Evolutionary conservation across 75 land plant genomes (phyloP).

Genomic region (Larix kaempferi): DNA sequence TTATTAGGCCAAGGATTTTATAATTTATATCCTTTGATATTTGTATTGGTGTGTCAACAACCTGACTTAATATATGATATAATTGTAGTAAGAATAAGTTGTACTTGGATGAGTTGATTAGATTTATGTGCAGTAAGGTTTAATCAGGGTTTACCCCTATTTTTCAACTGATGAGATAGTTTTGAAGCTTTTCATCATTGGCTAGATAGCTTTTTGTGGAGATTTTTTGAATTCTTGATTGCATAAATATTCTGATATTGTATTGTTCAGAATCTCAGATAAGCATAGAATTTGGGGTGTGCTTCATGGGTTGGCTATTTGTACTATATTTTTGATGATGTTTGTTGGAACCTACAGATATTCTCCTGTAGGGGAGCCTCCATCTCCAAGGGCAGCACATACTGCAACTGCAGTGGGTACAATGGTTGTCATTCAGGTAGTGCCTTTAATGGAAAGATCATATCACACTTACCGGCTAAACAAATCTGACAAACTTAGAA

Average conservation of each 20-base stretch:
- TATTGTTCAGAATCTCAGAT: too few relatives aligned
- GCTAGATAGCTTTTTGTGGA: neutral
- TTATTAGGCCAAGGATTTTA: neutral
- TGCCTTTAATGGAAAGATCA: neutral
- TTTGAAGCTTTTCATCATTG: too few relatives aligned
- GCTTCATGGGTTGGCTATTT: too few relatives aligned
- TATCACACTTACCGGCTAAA: neutral
- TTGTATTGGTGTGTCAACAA: neutral
- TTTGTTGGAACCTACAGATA: constrained; percentile 29
- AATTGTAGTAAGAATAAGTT: neutral
- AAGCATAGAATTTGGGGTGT: too few relatives aligned
- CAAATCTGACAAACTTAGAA: neutral
- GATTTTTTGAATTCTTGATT: neutral
- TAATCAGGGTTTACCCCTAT: neutral
- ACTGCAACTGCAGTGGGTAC: constrained; percentile 88
- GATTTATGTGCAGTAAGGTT: too few relatives aligned
- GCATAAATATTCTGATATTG: neutral
- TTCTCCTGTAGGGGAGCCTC: constrained; percentile 77
- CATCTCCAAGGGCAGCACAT: constrained; percentile 91
- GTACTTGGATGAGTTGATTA: neutral
- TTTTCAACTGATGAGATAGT: neutral
- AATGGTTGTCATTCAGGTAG: constrained; percentile 82
- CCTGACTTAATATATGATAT: neutral
- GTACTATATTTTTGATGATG: neutral
- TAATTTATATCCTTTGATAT: neutral